Percentiles rank a stretch among this genome's conserved stretches.
Evolutionary conservation across 805 yeast genomes (phyloP).

Genomic region (Candida endomychidarum): DNA sequence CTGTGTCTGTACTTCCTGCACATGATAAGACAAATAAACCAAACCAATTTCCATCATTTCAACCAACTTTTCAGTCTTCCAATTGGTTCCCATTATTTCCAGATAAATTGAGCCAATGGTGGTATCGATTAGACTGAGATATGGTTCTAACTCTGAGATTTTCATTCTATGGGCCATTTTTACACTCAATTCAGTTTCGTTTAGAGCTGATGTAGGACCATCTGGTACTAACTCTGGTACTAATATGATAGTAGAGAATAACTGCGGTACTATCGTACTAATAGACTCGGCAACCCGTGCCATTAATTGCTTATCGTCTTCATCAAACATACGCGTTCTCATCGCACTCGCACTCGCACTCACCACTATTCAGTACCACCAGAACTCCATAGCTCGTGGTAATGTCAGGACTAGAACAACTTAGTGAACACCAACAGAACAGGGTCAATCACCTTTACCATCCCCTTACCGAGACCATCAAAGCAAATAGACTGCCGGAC

Average conservation of each 20-base stretch:
- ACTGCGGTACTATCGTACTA: constrained; percentile 3
- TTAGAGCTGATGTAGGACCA: background rate
- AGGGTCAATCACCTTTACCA: constrained; percentile 11
- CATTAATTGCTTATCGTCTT: constrained; percentile 19
- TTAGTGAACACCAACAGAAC: constrained; percentile 6
- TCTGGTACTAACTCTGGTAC: too few relatives aligned
- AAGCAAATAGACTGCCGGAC: constrained; percentile 6
- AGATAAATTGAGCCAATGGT: constrained; percentile 30
- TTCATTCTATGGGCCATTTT: background rate
- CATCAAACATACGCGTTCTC: constrained; percentile 19
- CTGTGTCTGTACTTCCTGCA: too few relatives aligned
- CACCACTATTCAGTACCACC: too few relatives aligned
- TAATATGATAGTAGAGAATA: too few relatives aligned
- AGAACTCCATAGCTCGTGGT: too few relatives aligned
- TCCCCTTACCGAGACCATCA: constrained; percentile 10
- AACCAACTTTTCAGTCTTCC: constrained; percentile 40
- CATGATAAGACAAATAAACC: constrained; percentile 39
- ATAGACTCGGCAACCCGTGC: constrained; percentile 15
- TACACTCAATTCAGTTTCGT: background rate
- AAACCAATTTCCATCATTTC: constrained; percentile 52
- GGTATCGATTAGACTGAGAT: constrained; percentile 24
- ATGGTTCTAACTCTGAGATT: constrained; percentile 7
- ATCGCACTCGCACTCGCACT: too few relatives aligned
- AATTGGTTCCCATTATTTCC: constrained; percentile 33
- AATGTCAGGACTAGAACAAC: constrained; percentile 3